Percentiles rank a stretch among this genome's conserved stretches.
phyloP scores from a whole-genome alignment of 495 filamentous ascomycete genomes.

The Bryoglossum gracile region DNA sequence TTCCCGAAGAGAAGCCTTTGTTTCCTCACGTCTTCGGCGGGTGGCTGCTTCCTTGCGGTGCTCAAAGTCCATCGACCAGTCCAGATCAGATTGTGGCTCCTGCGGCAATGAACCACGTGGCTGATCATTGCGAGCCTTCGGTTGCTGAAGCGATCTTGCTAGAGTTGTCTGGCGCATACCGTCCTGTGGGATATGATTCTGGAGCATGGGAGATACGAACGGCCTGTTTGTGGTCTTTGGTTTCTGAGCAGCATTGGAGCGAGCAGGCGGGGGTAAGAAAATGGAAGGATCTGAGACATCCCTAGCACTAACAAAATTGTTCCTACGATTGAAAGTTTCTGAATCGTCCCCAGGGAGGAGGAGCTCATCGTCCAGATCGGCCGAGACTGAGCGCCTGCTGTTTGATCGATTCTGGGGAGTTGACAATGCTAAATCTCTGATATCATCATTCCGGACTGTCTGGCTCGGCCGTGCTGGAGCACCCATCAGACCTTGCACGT shows the following conservation, averaged over 20 bases:
- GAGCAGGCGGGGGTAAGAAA: conserved; percentile 1
- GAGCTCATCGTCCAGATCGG: neutral
- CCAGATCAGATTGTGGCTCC: conserved; percentile 24
- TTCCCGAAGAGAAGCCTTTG: conserved; percentile 7
- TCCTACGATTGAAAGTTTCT: neutral
- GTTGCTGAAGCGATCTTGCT: neutral
- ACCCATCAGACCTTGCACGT: neutral
- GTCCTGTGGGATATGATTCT: neutral
- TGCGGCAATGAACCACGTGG: neutral
- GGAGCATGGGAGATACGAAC: conserved; percentile 28
- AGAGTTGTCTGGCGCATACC: conserved; percentile 15
- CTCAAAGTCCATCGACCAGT: conserved; percentile 32
- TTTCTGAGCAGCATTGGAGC: neutral
- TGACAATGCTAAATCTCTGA: neutral
- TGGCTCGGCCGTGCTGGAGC: neutral
- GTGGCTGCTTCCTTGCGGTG: conserved; percentile 27
- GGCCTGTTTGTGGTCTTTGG: conserved; percentile 23
- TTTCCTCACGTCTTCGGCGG: conserved; percentile 21
- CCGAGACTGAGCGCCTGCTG: neutral
- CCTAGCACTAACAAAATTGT: conserved; percentile 21
- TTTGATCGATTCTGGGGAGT: neutral
- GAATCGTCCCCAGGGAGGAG: conserved; percentile 3
- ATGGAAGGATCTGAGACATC: conserved; percentile 13
- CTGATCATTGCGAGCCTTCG: neutral
- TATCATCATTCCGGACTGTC: neutral